A percentile compares a stretch with the other conserved stretches of the same genome.
Conservation (phyloP, 208 protist genomes). For the Endotrypanum monterogeii region DNA sequence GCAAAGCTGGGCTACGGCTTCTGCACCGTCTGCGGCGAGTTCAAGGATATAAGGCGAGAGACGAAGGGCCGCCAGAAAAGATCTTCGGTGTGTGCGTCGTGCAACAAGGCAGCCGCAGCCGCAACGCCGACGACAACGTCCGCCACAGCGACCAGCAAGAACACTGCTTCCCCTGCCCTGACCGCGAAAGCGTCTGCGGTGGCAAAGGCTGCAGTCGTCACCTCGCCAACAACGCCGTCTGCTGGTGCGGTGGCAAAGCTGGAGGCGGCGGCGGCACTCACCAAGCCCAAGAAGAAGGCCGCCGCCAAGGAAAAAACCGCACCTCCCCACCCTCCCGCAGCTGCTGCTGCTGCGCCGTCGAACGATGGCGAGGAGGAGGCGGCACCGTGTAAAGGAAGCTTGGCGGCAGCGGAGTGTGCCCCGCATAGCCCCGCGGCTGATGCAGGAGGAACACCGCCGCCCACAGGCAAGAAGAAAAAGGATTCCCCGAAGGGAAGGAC, state of each 20-base stretch:
- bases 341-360: not conserved
- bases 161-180: not conserved
- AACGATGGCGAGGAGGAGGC: not conserved
- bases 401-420: not conserved
- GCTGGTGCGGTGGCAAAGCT: not conserved
- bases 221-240: slow-evolving; percentile 2
- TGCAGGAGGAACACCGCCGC: not conserved
- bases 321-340: not conserved
- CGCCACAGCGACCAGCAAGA: not conserved
- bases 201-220: not conserved
- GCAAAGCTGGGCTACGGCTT: slow-evolving; percentile 61
- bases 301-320: slow-evolving; percentile 1
- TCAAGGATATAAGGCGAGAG: slow-evolving; percentile 59
- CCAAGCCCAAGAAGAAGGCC: slow-evolving; percentile 15
- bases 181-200: slow-evolving; percentile 1
- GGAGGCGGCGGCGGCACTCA: not conserved
- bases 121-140: not conserved
- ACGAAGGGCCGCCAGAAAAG: slow-evolving; percentile 42
- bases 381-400: not conserved
- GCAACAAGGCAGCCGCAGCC: slow-evolving; percentile 7
- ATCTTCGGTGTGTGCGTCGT: slow-evolving; percentile 40
- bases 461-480: not conserved
- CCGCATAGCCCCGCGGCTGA: not conserved
- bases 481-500: not conserved
- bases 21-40: slow-evolving; percentile 69